Evolutionary conservation across 2,329 filamentous ascomycete genomes (phyloP).

Genomic region (Diplodia scrobiculata): DNA sequence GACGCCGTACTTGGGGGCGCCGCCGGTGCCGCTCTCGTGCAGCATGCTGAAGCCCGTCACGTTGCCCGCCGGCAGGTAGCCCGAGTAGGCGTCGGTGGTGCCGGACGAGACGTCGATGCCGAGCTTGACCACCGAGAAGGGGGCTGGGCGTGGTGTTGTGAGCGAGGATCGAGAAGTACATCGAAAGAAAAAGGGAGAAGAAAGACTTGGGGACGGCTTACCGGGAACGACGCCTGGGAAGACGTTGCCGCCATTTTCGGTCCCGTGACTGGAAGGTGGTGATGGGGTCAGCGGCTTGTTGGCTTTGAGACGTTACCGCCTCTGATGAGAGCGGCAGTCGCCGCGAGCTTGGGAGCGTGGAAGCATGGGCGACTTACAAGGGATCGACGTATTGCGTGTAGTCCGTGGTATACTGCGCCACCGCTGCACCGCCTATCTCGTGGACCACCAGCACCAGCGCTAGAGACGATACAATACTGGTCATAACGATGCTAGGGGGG

Average conservation of each 20-base stretch:
- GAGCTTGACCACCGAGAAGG: constrained; percentile 44
- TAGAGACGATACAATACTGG: neutral
- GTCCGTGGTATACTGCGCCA: constrained; percentile 29
- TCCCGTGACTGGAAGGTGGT: constrained; percentile 34
- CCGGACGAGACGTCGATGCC: constrained; percentile 42
- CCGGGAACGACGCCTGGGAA: constrained; percentile 44
- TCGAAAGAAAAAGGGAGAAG: neutral
- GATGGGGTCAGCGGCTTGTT: neutral
- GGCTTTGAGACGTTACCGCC: too few relatives aligned
- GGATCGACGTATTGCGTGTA: constrained; percentile 43
- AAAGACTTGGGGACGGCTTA: constrained; percentile 14
- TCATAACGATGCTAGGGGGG: neutral
- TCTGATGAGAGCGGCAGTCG: neutral
- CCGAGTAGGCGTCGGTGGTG: constrained; percentile 42
- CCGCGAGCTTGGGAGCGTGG: neutral
- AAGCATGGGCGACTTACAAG: constrained; percentile 36
- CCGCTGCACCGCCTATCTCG: neutral
- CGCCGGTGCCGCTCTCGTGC: constrained; percentile 43
- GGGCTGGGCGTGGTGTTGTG: constrained; percentile 32
- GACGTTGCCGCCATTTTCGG: constrained; percentile 41
- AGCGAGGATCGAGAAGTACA: neutral
- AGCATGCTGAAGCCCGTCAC: constrained; percentile 44
- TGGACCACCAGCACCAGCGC: neutral
- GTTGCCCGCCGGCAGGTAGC: constrained; percentile 39
- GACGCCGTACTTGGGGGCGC: constrained; percentile 43